These are phyloP conservation scores for Artomyces pyxidatus DNA, from an alignment of 768 basidiomycete genomes.

Conservation along the genomic window DNA sequence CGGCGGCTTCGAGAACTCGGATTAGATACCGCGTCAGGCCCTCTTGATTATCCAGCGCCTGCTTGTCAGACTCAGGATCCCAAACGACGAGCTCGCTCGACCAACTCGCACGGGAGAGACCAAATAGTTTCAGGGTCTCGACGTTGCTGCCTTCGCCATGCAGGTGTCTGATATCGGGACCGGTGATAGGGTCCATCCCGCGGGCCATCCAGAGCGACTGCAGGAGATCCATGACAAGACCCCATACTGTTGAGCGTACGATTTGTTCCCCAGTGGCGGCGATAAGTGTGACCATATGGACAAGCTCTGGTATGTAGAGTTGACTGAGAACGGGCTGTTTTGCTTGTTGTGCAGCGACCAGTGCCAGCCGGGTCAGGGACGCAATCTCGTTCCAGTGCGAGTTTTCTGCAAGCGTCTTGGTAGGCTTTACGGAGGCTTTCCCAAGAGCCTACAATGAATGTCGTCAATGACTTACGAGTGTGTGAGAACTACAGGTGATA, in stretches of 20 bases:
- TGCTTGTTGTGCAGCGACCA: conserved; percentile 62
- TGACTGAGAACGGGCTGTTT: conserved; percentile 58
- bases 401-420: conserved; percentile 60
- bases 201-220: conserved; percentile 63
- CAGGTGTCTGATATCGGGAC: conserved; percentile 51
- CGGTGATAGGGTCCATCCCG: conserved; percentile 45
- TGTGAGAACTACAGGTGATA: background rate
- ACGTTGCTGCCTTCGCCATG: conserved; percentile 53
- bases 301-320: conserved; percentile 75
- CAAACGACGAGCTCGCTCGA: conserved; percentile 61
- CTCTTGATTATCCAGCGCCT: conserved; percentile 59
- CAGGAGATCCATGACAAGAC: conserved; percentile 71
- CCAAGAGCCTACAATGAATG: conserved; percentile 47
- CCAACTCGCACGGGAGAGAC: conserved; percentile 51
- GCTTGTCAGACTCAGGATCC: conserved; percentile 46
- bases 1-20: conserved; percentile 52
- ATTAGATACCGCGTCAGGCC: conserved; percentile 54
- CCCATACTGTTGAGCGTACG: conserved; percentile 77
- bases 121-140: conserved; percentile 62
- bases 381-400: conserved; percentile 77
- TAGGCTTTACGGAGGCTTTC: conserved; percentile 59
- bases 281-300: conserved; percentile 73
- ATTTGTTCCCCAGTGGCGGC: conserved; percentile 66
- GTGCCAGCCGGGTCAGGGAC: conserved; percentile 65
- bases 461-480: background rate